Percentiles rank a stretch among this genome's conserved stretches.
Conservation (phyloP, 2,329 filamentous ascomycete species). For the Zelopaecilomyces penicillatus region DNA sequence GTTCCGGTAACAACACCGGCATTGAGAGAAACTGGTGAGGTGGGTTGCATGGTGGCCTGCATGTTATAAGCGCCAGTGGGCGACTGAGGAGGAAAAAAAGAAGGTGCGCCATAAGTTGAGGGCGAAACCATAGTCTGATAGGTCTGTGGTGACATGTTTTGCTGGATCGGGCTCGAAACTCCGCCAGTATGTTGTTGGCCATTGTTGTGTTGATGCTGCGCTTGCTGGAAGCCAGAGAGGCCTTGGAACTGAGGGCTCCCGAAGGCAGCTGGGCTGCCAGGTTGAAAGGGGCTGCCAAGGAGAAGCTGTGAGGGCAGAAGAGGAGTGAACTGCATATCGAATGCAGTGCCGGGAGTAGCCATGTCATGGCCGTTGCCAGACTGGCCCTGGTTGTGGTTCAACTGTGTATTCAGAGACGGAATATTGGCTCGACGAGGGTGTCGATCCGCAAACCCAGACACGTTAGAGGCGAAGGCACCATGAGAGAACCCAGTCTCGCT, state of each 20-base stretch:
- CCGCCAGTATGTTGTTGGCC: constrained; percentile 52
- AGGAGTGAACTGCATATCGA: constrained; percentile 98
- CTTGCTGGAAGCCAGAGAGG: constrained; percentile 65
- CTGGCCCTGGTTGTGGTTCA: constrained; percentile 41
- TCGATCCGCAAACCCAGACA: constrained; percentile 76
- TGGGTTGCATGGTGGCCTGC: constrained; percentile 51
- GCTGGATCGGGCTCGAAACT: constrained; percentile 66
- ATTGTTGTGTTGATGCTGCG: constrained; percentile 42
- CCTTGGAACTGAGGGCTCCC: constrained; percentile 86
- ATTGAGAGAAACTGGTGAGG: constrained; percentile 66
- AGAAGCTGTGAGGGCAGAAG: constrained; percentile 90
- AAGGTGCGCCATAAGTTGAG: constrained; percentile 70
- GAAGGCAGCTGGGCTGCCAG: constrained; percentile 84
- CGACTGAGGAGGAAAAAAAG: constrained; percentile 83
- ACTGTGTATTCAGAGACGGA: constrained; percentile 82
- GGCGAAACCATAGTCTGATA: constrained; percentile 84
- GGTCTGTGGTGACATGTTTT: constrained; percentile 69
- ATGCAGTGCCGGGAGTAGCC: constrained; percentile 77
- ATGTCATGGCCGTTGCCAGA: constrained; percentile 54
- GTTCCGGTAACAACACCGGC: constrained; percentile 81
- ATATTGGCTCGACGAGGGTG: constrained; percentile 80
- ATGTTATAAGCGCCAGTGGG: constrained; percentile 67
- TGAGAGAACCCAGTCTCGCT: constrained; percentile 88
- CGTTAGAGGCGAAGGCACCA: constrained; percentile 81
- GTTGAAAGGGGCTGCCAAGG: constrained; percentile 93